Conservation (phyloP, 176 grass and related monocot genomes). For the Zea mays region Zm-B73-REFERENCE-NAM-5.0 NC_050100.1:3952001-3952500, state of each 20-base stretch:
- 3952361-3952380: conserved; percentile 98
- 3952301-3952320: conserved; percentile 96
- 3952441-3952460: conserved; percentile 99
- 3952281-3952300: conserved; percentile 97
- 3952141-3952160: conserved; percentile 87
- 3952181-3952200: conserved; percentile 89
- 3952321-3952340: conserved; percentile 94
- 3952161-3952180: conserved; percentile 98
- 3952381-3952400: conserved; percentile 94
- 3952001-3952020: conserved; percentile 98
- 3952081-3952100: conserved; percentile 40
- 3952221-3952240: background rate
- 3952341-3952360: conserved; percentile 98
- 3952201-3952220: conserved; percentile 31
- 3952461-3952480: conserved; percentile 84
- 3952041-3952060: background rate
- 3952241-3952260: background rate
- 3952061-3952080: background rate
- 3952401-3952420: conserved; percentile 90
- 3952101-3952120: conserved; percentile 95
- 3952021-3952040: conserved; percentile 52
- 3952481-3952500: background rate
- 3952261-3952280: conserved; percentile 37
- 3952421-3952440: conserved; percentile 92
- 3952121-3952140: conserved; percentile 98